Percentiles rank a stretch among this genome's conserved stretches.
Conservation (phyloP, 2,329 filamentous ascomycete species). For the Nothophoma quercina region DNA sequence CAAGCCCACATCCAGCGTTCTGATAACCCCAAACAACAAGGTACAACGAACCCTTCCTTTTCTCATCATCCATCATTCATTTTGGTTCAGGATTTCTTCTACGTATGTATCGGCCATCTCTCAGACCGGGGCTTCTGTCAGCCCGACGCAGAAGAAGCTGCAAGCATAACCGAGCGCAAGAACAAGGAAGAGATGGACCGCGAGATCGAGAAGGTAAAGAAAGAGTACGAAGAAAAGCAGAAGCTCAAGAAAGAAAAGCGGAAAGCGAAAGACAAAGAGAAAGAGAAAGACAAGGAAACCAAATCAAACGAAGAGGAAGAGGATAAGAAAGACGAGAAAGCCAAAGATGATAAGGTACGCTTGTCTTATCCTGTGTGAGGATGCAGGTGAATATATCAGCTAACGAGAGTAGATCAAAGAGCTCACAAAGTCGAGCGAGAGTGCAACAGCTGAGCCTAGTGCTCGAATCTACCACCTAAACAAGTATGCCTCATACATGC, state of each 20-base stretch:
- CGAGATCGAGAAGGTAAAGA: constrained; percentile 59
- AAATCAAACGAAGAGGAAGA: constrained; percentile 69
- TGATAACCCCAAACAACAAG: constrained; percentile 90
- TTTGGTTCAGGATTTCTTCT: constrained; percentile 79
- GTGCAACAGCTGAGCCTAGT: constrained; percentile 65
- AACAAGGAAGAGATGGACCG: constrained; percentile 57
- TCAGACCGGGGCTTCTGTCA: constrained; percentile 83
- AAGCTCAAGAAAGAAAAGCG: constrained; percentile 64
- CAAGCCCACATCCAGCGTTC: constrained; percentile 83
- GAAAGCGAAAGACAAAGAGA: constrained; percentile 55
- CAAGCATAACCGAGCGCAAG: constrained; percentile 63
- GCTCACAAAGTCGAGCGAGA: constrained; percentile 57
- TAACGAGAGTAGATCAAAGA: constrained; percentile 53
- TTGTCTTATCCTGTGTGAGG: constrained; percentile 5
- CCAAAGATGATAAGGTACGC: constrained; percentile 65
- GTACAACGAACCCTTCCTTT: constrained; percentile 55
- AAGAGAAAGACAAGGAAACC: constrained; percentile 61
- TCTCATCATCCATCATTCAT: neutral
- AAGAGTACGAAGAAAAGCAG: constrained; percentile 60
- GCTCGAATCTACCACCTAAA: constrained; percentile 85
- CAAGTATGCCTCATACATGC: constrained; percentile 63
- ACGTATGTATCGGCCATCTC: constrained; percentile 82
- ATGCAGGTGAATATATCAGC: neutral
- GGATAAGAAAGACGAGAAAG: constrained; percentile 69
- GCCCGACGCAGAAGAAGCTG: constrained; percentile 74